Conservation (phyloP, 176 grass and related monocot genomes). For the Phoenix dactylifera region DNA sequence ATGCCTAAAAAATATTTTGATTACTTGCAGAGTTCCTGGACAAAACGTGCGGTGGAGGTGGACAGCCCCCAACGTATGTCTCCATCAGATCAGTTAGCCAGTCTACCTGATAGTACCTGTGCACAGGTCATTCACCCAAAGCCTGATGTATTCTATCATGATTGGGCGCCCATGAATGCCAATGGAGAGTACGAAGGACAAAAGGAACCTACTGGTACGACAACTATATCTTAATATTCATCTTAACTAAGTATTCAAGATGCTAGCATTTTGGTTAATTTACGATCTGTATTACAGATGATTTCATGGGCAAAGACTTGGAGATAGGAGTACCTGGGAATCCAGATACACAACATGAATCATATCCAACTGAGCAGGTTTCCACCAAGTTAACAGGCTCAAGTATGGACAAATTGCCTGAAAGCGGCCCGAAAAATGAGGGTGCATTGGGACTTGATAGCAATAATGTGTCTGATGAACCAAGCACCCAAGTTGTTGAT, state of each 20-base stretch:
- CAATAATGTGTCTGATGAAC: slow-evolving; percentile 28
- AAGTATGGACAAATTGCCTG: slow-evolving; percentile 17
- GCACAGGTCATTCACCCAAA: slow-evolving; percentile 56
- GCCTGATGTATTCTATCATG: slow-evolving; percentile 45
- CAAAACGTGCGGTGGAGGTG: slow-evolving; percentile 61
- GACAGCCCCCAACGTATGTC: slow-evolving; percentile 60
- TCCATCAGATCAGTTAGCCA: slow-evolving; percentile 44
- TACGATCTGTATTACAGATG: slow-evolving; percentile 30
- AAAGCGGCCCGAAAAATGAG: slow-evolving; percentile 26
- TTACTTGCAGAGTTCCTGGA: slow-evolving; percentile 59
- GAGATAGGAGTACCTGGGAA: slow-evolving; percentile 54
- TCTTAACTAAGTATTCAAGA: neutral
- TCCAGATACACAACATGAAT: slow-evolving; percentile 10
- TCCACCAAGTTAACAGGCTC: slow-evolving; percentile 27
- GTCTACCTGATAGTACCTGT: slow-evolving; percentile 70
- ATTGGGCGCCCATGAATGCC: slow-evolving; percentile 24
- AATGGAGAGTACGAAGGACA: slow-evolving; percentile 36
- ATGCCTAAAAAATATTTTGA: too few species aligned
- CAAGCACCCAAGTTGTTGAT: slow-evolving; percentile 46
- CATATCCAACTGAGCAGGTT: slow-evolving; percentile 15
- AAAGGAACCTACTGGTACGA: slow-evolving; percentile 47
- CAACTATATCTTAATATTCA: neutral
- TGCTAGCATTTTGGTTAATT: neutral
- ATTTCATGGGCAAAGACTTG: slow-evolving; percentile 56
- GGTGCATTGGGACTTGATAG: slow-evolving; percentile 18